Conservation (phyloP, 306 rosid genomes). For the Vigna nakashimae region DNA sequence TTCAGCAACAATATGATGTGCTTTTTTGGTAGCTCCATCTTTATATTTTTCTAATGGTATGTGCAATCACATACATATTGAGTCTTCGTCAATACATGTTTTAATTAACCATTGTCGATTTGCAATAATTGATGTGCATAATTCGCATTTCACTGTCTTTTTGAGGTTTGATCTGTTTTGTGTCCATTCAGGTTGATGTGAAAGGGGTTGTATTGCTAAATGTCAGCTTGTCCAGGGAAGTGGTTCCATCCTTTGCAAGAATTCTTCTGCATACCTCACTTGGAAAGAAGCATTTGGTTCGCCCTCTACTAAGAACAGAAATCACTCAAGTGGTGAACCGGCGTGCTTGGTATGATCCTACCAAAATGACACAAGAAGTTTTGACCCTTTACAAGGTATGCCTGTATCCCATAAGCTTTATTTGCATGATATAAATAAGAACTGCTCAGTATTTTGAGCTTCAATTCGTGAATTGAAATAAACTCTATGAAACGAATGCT, state of each 20-base stretch:
- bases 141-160: not conserved
- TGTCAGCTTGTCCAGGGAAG: conserved; percentile 86
- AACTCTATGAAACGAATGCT: not conserved
- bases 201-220: conserved; percentile 79
- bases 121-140: not conserved
- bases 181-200: conserved; percentile 64
- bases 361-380: conserved; percentile 79
- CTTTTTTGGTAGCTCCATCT: not conserved
- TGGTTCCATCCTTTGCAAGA: conserved; percentile 94
- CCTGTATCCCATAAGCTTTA: conserved; percentile 21
- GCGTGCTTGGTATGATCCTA: conserved; percentile 84
- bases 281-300: conserved; percentile 93
- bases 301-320: conserved; percentile 86
- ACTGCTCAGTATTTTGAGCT: conserved; percentile 12
- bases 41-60: not conserved
- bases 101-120: conserved; percentile 14
- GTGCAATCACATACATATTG: not conserved
- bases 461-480: not conserved
- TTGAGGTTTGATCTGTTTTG: not conserved
- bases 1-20: conserved; percentile 4
- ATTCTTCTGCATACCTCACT: conserved; percentile 89
- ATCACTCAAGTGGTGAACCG: conserved; percentile 91
- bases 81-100: conserved; percentile 16
- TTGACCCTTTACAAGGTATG: conserved; percentile 80
- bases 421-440: conserved; percentile 18